Evolutionary conservation across 129 eudicot species (phyloP).

Genomic region (Artemisia annua): DNA sequence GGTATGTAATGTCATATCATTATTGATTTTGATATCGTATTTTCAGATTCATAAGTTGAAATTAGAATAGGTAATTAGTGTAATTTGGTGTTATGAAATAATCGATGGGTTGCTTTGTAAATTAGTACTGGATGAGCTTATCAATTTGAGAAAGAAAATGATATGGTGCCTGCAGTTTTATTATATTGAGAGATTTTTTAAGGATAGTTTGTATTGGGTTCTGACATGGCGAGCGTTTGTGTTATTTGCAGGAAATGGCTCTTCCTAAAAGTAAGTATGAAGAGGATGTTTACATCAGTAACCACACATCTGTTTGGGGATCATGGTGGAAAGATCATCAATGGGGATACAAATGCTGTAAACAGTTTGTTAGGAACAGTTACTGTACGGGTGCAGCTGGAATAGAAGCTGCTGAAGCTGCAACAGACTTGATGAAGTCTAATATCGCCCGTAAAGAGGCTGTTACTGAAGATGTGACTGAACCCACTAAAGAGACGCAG

Average conservation of each 20-base stretch:
- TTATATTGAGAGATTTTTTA: too few species aligned
- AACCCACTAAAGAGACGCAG: slow-evolving; percentile 51
- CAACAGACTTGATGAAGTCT: slow-evolving; percentile 86
- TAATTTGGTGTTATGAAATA: too few species aligned
- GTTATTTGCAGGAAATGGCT: slow-evolving; percentile 53
- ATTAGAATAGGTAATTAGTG: too few species aligned
- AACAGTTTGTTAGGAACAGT: slow-evolving; percentile 74
- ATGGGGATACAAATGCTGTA: slow-evolving; percentile 90
- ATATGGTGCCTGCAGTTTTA: too few species aligned
- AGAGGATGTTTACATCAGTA: slow-evolving; percentile 76
- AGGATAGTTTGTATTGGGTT: too few species aligned
- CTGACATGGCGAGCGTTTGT: too few species aligned
- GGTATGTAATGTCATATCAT: too few species aligned
- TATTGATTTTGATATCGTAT: too few species aligned
- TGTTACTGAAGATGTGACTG: slow-evolving; percentile 39
- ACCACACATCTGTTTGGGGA: slow-evolving; percentile 82
- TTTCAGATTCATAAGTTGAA: too few species aligned
- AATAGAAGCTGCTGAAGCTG: slow-evolving; percentile 91
- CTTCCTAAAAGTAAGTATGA: slow-evolving; percentile 93
- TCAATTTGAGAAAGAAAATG: too few species aligned
- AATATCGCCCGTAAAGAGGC: slow-evolving; percentile 93
- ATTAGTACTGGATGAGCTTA: too few species aligned
- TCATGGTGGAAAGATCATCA: slow-evolving; percentile 94
- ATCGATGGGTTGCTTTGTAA: too few species aligned
- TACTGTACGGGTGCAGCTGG: slow-evolving; percentile 96